Percentiles rank a stretch among this genome's conserved stretches.
Conservation (phyloP, 352 stramenopile genomes). For the Phytophthora ohioensis region DNA sequence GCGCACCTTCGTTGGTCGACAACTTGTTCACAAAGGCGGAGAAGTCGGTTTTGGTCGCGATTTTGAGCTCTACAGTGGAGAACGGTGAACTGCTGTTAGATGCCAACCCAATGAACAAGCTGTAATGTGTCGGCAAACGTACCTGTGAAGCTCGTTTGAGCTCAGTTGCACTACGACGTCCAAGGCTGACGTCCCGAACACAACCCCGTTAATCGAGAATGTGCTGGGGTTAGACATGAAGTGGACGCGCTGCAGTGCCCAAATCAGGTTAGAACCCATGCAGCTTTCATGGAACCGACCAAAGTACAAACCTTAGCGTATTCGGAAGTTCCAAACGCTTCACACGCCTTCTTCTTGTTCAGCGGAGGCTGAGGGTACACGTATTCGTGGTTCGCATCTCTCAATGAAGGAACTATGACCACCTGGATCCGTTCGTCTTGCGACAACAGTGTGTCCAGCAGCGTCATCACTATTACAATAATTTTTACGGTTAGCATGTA, state of each 20-base stretch:
- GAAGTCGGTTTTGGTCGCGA: constrained; percentile 74
- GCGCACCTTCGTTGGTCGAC: constrained; percentile 80
- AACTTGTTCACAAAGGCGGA: constrained; percentile 82
- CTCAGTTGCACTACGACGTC: constrained; percentile 93
- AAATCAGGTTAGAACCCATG: constrained; percentile 9
- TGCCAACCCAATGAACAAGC: background rate
- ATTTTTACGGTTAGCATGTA: background rate
- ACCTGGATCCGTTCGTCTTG: constrained; percentile 78
- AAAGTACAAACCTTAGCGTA: constrained; percentile 62
- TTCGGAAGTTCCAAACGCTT: constrained; percentile 67
- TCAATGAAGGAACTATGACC: constrained; percentile 95
- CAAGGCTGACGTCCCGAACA: constrained; percentile 93
- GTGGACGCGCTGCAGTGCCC: constrained; percentile 83
- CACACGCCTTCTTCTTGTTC: constrained; percentile 82
- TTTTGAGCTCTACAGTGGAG: constrained; percentile 47
- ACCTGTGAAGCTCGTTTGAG: constrained; percentile 83
- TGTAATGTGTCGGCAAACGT: background rate
- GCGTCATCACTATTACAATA: constrained; percentile 66
- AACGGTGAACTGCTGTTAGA: background rate
- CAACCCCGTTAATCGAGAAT: constrained; percentile 95
- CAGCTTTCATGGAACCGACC: background rate
- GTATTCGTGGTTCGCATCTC: constrained; percentile 95
- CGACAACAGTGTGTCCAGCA: constrained; percentile 71
- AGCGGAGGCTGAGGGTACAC: constrained; percentile 96
- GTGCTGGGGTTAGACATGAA: constrained; percentile 96